Percentiles rank a stretch among this genome's conserved stretches.
These are phyloP conservation scores for Puccinia horiana DNA, from an alignment of 1,284 basidiomycete species.

Conservation along the genomic window DNA sequence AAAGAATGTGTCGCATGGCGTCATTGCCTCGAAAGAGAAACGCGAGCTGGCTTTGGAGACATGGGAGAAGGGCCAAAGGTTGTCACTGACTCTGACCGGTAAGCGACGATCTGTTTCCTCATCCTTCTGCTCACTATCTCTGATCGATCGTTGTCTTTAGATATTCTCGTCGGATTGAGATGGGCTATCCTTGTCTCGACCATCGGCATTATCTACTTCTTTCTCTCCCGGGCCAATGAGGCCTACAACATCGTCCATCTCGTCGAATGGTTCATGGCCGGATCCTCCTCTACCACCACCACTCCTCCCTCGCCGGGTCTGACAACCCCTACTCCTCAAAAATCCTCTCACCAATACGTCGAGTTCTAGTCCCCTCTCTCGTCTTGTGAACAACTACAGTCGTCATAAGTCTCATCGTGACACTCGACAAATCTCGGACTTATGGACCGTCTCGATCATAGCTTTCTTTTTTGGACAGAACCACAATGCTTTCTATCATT, in stretches of 20 bases:
- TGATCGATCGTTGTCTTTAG: not conserved
- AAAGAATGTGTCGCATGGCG: not conserved
- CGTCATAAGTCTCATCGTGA: no score
- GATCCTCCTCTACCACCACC: not conserved
- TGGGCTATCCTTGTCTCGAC: constrained; percentile 19
- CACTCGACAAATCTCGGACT: no score
- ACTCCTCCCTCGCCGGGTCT: not conserved
- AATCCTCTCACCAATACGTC: not conserved
- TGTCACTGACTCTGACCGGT: constrained; percentile 20
- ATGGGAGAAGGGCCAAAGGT: constrained; percentile 32
- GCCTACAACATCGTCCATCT: constrained; percentile 43
- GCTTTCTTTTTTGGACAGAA: no score
- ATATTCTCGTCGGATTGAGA: constrained; percentile 10
- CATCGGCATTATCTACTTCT: constrained; percentile 26
- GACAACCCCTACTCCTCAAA: not conserved
- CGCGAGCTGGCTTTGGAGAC: constrained; percentile 3
- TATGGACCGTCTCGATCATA: no score
- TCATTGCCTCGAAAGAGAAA: constrained; percentile 19
- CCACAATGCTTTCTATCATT: no score
- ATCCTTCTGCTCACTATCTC: not conserved
- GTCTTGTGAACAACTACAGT: no score
- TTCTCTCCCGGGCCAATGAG: constrained; percentile 4
- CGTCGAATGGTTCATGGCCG: constrained; percentile 29
- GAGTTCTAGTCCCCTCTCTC: not conserved
- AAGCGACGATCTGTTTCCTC: not conserved